Evolutionary conservation across 2,329 filamentous ascomycete species (phyloP), one percentile per base, ranked within the genome.

Genomic region (Shiraia bambusicola): DNA sequence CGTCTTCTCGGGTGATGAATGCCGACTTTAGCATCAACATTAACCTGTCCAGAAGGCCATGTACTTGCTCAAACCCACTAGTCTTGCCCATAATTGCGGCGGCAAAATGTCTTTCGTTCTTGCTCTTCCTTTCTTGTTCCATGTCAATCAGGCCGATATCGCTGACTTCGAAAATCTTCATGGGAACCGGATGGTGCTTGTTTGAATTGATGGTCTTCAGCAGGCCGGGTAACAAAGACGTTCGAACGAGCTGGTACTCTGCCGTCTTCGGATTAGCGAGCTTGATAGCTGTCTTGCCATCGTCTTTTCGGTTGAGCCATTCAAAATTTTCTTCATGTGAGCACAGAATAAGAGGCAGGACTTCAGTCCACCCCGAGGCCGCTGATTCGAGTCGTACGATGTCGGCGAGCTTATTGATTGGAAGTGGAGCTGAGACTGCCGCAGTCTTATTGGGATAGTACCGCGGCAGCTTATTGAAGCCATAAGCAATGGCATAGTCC

Each of bases 281-380:
- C 58, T 83, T 84, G 54, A 96, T 82, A 19, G 88, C 90, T 0
- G 85, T 89, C 44, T 79, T 84, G 51, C 88, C 88, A 59, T 95
- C 87, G 56, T 96, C 91, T 63, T 84, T 83, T 63, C 90, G 86
- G 73, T 95, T 95, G 37, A 98, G 77, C 87, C 88, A 96, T 45
- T 79, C 85, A 69, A 97, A 98, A 75, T 98, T 98, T 78, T 98
- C 93, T 63, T 97, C 92, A 69, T 96, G 90, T 32, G 89, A 95
- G 78, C 93, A 98, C 40, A 98, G 82, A 56, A 95, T 97, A 19
- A 98, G 78, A 17, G 93, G 92, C 81, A 98, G 85, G 41, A 95
- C 92, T 74, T 98, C 93, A 40, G 83, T 86, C 93, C 93, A 98
- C 45, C 93, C 93, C 5, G 92, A 86, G 82, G 95, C 93, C 40